phyloP scores from a whole-genome alignment of 768 basidiomycete genomes.

The Boletus subcaerulescens region DNA sequence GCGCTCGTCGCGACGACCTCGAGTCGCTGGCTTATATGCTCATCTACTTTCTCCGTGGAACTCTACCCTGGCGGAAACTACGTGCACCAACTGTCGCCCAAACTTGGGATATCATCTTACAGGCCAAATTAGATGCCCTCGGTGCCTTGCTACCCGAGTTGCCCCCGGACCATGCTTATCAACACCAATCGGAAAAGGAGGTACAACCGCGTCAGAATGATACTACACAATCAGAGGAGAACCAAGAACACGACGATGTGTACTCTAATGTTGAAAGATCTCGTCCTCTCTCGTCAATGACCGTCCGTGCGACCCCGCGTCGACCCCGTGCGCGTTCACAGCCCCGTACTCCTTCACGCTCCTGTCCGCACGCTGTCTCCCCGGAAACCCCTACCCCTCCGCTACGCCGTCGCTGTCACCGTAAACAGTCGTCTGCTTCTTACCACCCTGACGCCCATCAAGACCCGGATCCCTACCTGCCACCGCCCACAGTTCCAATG shows the following conservation, averaged over 20 bases:
- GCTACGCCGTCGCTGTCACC: conserved; percentile 13
- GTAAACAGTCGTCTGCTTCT: conserved; percentile 18
- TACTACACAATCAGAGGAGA: conserved; percentile 9
- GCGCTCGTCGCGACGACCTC: conserved; percentile 74
- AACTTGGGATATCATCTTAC: conserved; percentile 77
- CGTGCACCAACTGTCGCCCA: conserved; percentile 61
- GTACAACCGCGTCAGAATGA: neutral
- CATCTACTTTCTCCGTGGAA: conserved; percentile 76
- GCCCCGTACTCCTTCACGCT: conserved; percentile 16
- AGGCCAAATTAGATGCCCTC: conserved; percentile 65
- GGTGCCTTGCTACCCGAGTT: conserved; percentile 17
- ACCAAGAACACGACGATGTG: conserved; percentile 6
- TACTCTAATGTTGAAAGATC: conserved; percentile 18
- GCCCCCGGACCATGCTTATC: conserved; percentile 13
- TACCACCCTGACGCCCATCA: conserved; percentile 14
- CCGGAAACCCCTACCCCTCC: conserved; percentile 20
- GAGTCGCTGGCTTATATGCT: conserved; percentile 82
- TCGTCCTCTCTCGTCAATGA: conserved; percentile 6
- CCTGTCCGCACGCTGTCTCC: conserved; percentile 7
- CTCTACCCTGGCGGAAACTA: conserved; percentile 74
- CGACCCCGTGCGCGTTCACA: conserved; percentile 16
- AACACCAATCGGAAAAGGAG: neutral
- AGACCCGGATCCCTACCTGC: conserved; percentile 6
- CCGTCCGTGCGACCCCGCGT: conserved; percentile 7
- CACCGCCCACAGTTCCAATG: conserved; percentile 43